phyloP scores from a whole-genome alignment of 768 basidiomycete genomes.

The Lentinula edodes region DNA sequence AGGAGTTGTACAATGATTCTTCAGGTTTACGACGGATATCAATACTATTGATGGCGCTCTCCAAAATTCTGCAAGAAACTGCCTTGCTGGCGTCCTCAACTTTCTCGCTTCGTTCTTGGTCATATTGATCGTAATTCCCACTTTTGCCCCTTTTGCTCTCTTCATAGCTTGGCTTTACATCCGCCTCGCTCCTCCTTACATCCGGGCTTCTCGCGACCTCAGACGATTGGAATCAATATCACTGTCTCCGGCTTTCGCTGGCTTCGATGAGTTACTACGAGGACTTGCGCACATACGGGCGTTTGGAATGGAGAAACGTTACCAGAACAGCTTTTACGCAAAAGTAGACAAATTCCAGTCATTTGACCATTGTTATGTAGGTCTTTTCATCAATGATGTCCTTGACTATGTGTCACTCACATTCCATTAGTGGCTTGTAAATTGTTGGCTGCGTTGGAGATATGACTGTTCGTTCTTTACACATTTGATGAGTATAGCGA shows the following conservation, averaged over 20 bases:
- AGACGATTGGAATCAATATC: slow-evolving; percentile 62
- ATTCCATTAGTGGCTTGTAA: slow-evolving; percentile 53
- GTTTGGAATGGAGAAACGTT: slow-evolving; percentile 65
- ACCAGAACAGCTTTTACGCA: slow-evolving; percentile 57
- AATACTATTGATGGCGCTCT: slow-evolving; percentile 66
- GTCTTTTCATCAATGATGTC: slow-evolving; percentile 16
- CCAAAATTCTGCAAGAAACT: slow-evolving; percentile 48
- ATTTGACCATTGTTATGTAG: slow-evolving; percentile 65
- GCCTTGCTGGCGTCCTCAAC: slow-evolving; percentile 51
- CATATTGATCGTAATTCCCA: slow-evolving; percentile 57
- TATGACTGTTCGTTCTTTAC: slow-evolving; percentile 54
- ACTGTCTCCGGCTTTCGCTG: slow-evolving; percentile 66
- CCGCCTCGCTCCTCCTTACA: slow-evolving; percentile 54
- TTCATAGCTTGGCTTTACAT: slow-evolving; percentile 68
- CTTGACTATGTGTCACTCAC: neutral
- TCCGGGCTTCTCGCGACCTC: slow-evolving; percentile 60
- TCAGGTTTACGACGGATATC: slow-evolving; percentile 68
- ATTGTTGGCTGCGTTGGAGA: slow-evolving; percentile 66
- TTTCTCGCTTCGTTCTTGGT: slow-evolving; percentile 61
- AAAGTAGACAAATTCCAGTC: slow-evolving; percentile 65
- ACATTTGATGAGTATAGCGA: neutral
- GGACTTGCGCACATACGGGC: slow-evolving; percentile 67
- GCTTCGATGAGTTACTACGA: slow-evolving; percentile 64
- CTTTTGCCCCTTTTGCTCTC: slow-evolving; percentile 60
- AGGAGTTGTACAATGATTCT: neutral